These are phyloP conservation scores for Musa troglodytarum DNA, from an alignment of 176 grass and related monocot species.

Conservation along the genomic window DNA sequence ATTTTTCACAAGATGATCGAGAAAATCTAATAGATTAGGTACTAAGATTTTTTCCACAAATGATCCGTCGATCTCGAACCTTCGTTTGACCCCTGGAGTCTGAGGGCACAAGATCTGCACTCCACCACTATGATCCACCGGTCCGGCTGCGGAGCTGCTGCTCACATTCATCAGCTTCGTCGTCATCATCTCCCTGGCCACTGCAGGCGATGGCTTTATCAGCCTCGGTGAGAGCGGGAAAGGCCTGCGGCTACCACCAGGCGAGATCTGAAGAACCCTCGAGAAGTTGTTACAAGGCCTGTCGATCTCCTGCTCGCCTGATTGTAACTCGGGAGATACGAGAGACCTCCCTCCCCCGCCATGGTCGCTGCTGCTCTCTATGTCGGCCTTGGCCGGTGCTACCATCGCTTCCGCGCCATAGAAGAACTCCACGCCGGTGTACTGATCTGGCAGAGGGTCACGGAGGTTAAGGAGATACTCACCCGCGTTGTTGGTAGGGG, in stretches of 20 bases:
- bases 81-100: constrained; percentile 63
- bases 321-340: too few relatives aligned
- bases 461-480: background rate
- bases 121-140: constrained; percentile 27
- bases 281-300: background rate
- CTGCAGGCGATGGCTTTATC: background rate
- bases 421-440: background rate
- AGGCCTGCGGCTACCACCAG: constrained; percentile 3
- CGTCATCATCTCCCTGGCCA: too few relatives aligned
- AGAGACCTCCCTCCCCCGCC: too few relatives aligned
- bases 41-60: too few relatives aligned
- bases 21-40: too few relatives aligned
- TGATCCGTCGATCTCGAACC: constrained; percentile 25
- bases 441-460: background rate
- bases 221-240: constrained; percentile 39
- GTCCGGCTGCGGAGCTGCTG: constrained; percentile 16
- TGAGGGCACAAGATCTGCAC: constrained; percentile 50
- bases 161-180: background rate
- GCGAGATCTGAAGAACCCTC: constrained; percentile 22
- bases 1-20: too few relatives aligned
- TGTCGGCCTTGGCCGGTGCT: too few relatives aligned
- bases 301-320: background rate
- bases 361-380: too few relatives aligned
- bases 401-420: background rate
- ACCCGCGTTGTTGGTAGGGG: background rate